Percentiles rank a stretch among this genome's conserved stretches.
Evolutionary conservation across 208 protist genomes (phyloP).

Genomic region (Trypanosoma caninum): DNA sequence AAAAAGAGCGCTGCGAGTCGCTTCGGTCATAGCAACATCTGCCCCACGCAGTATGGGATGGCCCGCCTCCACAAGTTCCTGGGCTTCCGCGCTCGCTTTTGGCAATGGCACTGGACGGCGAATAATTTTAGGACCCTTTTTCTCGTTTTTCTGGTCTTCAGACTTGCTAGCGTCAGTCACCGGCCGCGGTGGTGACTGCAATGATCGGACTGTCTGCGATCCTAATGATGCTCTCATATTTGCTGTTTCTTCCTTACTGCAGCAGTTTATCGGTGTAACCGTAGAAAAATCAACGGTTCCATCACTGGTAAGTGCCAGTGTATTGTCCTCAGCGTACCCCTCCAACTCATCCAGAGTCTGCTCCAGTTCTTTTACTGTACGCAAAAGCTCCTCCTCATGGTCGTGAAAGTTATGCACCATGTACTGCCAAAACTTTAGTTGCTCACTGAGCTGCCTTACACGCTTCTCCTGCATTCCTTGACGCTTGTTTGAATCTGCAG

Average conservation of each 20-base stretch:
- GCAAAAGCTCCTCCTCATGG: slow-evolving; percentile 83
- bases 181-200: too few species aligned
- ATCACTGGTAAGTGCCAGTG: slow-evolving; percentile 34
- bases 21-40: slow-evolving; percentile 66
- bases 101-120: slow-evolving; percentile 71
- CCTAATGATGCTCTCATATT: not conserved
- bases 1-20: slow-evolving; percentile 67
- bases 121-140: slow-evolving; percentile 59
- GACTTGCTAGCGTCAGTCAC: too few species aligned
- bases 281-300: slow-evolving; percentile 85
- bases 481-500: slow-evolving; percentile 71
- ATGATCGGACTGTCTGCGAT: not conserved
- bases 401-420: slow-evolving; percentile 93
- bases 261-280: slow-evolving; percentile 22
- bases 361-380: slow-evolving; percentile 69
- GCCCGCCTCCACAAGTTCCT: slow-evolving; percentile 74
- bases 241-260: not conserved
- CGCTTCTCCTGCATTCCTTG: slow-evolving; percentile 90
- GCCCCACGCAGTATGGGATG: slow-evolving; percentile 59
- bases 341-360: slow-evolving; percentile 76
- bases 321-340: slow-evolving; percentile 58
- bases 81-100: slow-evolving; percentile 34
- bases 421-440: slow-evolving; percentile 92
- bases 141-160: not conserved
- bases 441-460: slow-evolving; percentile 78